Evolutionary conservation across 2,329 filamentous ascomycete genomes (phyloP).

Genomic region (Purpureocillium takamizusanense): DNA sequence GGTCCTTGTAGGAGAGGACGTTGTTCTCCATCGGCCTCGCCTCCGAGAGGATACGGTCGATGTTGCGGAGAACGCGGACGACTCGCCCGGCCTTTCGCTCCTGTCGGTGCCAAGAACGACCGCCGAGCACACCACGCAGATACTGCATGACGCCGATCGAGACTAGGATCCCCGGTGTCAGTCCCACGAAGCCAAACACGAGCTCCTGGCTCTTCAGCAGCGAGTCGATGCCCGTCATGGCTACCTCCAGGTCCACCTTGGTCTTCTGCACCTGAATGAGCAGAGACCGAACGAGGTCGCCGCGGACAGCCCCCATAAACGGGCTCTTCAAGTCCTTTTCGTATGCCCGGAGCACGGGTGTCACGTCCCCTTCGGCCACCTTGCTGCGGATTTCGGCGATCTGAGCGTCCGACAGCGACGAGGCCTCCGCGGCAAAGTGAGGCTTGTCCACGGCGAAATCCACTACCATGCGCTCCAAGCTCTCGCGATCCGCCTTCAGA

Average conservation of each 20-base stretch:
- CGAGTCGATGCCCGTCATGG: slow-evolving; percentile 90
- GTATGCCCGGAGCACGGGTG: slow-evolving; percentile 82
- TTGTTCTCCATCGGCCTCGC: slow-evolving; percentile 62
- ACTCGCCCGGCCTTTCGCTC: slow-evolving; percentile 60
- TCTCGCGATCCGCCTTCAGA: slow-evolving; percentile 80
- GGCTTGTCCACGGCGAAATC: slow-evolving; percentile 87
- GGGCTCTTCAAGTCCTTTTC: slow-evolving; percentile 80
- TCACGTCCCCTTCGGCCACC: slow-evolving; percentile 86
- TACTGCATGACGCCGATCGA: slow-evolving; percentile 68
- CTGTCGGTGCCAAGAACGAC: slow-evolving; percentile 56
- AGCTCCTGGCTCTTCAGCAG: slow-evolving; percentile 93
- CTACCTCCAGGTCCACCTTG: slow-evolving; percentile 94
- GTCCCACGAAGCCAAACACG: slow-evolving; percentile 92
- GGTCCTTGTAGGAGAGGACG: slow-evolving; percentile 82
- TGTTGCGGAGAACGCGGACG: slow-evolving; percentile 73
- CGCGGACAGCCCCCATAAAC: slow-evolving; percentile 71
- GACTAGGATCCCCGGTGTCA: slow-evolving; percentile 89
- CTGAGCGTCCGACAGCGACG: slow-evolving; percentile 55
- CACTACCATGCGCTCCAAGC: slow-evolving; percentile 94
- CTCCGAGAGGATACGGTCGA: slow-evolving; percentile 69
- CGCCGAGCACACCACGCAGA: slow-evolving; percentile 59
- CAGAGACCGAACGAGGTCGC: slow-evolving; percentile 81
- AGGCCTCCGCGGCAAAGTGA: slow-evolving; percentile 39
- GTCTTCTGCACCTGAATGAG: slow-evolving; percentile 98
- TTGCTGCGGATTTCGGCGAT: slow-evolving; percentile 67